Base-by-base conservation (phyloP, 108 stramenopile genomes). In the Discostella pseudostelligera region DNA sequence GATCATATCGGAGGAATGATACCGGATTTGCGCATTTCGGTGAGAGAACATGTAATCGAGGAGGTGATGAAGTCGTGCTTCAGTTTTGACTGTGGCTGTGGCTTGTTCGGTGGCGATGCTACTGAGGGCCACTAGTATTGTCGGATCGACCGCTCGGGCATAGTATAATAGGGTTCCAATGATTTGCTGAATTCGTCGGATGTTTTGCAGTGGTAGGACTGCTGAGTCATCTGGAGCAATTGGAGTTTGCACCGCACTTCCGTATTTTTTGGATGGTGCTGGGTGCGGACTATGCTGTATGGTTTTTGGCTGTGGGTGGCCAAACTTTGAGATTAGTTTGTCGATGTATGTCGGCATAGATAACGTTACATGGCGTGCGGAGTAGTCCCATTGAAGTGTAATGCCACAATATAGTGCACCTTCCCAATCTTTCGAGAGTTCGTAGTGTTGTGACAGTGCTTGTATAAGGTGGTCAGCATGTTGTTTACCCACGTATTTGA, bases 331-430 rank as follows among this genome's bases (percentile, higher is more conserved):
- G 2, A 84, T 32, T 8, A 62, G 66, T 32, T 62, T 63, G 49
- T 72, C 70, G 22, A 84, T 65, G 24, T 81, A 84, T 2, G 68
- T 78, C 11, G 80, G 80, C 79, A 81, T 78, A 16, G 83, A 74
- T 10, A 76, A 44, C 29, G 72, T 65, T 9, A 71, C 59, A 19
- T 29, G 45, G 13, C 79, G 53, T 5, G 39, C 40, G 28, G 37
- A 8, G 49, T 85, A 81, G 32, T 85, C 51, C 84, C 81, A 81
- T 26, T 67, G 48, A 28, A 84, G 29, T 10, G 54, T 56, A 36
- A 81, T 40, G 12, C 80, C 80, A 44, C 61, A 67, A 60, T 76
- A 81, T 3, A 59, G 48, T 11, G 21, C n/a, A 8, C 69, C 80
- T 10, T 36, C 46, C 63, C 67, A 75, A 29, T 84, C 83, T 20